phyloP scores from a whole-genome alignment of 768 basidiomycete genomes.

The Russula foetens region DNA sequence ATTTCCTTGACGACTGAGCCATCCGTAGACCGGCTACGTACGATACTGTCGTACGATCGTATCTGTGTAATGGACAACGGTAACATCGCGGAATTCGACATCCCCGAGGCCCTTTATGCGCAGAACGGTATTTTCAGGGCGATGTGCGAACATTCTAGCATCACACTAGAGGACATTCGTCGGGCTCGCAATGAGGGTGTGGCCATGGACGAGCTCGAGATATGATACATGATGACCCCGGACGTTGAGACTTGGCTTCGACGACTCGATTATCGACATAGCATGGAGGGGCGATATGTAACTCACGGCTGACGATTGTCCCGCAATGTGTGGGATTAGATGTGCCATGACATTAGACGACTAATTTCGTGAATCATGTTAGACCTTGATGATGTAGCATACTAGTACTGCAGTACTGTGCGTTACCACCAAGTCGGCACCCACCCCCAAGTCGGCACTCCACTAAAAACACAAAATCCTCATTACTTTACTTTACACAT shows the following conservation, averaged over 20 bases:
- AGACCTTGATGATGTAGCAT: too few relatives aligned
- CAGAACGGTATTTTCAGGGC: conserved; percentile 65
- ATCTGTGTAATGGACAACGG: conserved; percentile 86
- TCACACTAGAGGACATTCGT: conserved; percentile 62
- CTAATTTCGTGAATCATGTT: too few relatives aligned
- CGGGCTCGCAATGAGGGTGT: conserved; percentile 27
- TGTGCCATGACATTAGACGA: background rate
- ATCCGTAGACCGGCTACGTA: conserved; percentile 63
- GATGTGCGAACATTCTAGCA: conserved; percentile 82
- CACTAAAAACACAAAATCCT: too few relatives aligned
- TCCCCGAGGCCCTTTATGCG: conserved; percentile 56
- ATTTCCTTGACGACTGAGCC: background rate
- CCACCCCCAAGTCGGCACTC: too few relatives aligned
- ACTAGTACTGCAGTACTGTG: too few relatives aligned
- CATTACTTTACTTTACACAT: too few relatives aligned
- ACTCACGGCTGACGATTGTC: background rate
- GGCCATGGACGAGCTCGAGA: background rate
- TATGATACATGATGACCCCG: too few relatives aligned
- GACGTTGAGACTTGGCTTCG: too few relatives aligned
- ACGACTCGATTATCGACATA: too few relatives aligned
- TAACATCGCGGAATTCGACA: conserved; percentile 77
- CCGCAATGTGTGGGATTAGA: background rate
- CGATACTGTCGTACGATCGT: conserved; percentile 82
- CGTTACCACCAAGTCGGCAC: too few relatives aligned
- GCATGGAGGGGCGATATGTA: too few relatives aligned